phyloP scores from a whole-genome alignment of 2,329 filamentous ascomycete species.

The Neoarthrinium moseri region DNA sequence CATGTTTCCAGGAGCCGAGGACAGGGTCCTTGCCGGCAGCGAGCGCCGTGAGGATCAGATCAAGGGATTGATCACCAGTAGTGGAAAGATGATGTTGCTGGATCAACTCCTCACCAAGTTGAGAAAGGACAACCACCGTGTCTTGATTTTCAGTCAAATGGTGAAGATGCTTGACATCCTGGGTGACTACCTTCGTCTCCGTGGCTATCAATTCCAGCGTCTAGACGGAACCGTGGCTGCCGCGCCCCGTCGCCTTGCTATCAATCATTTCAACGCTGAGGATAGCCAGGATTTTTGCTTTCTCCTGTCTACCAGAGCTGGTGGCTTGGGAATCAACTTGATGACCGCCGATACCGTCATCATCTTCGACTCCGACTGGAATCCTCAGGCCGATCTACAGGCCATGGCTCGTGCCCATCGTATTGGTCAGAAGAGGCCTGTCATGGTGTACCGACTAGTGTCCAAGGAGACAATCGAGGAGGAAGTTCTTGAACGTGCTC shows the following conservation, averaged over 20 bases:
- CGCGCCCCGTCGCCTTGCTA: constrained; percentile 83
- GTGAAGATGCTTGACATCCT: constrained; percentile 98
- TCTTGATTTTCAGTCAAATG: constrained; percentile 99
- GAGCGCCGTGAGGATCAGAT: constrained; percentile 84
- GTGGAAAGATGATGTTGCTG: constrained; percentile 99
- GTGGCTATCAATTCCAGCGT: constrained; percentile 93
- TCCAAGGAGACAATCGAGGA: constrained; percentile 99
- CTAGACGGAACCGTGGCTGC: constrained; percentile 94
- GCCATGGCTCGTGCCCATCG: constrained; percentile 98
- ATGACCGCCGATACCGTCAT: constrained; percentile 99
- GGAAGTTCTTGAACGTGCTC: constrained; percentile 91
- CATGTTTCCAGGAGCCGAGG: constrained; percentile 94
- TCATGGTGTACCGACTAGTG: constrained; percentile 93
- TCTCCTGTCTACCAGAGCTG: constrained; percentile 88
- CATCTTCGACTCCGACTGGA: constrained; percentile 98
- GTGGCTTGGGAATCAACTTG: constrained; percentile 96
- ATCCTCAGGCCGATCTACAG: constrained; percentile 95
- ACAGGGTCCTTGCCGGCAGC: constrained; percentile 79
- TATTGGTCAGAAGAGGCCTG: constrained; percentile 93
- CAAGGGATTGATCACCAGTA: constrained; percentile 91
- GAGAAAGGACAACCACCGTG: constrained; percentile 89
- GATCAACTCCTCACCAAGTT: constrained; percentile 94
- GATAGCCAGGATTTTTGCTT: constrained; percentile 97
- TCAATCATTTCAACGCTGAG: constrained; percentile 95
- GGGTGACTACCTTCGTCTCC: constrained; percentile 86